Base-by-base conservation (phyloP, 164 flowering plant species). In the Stephania japonica region DNA sequence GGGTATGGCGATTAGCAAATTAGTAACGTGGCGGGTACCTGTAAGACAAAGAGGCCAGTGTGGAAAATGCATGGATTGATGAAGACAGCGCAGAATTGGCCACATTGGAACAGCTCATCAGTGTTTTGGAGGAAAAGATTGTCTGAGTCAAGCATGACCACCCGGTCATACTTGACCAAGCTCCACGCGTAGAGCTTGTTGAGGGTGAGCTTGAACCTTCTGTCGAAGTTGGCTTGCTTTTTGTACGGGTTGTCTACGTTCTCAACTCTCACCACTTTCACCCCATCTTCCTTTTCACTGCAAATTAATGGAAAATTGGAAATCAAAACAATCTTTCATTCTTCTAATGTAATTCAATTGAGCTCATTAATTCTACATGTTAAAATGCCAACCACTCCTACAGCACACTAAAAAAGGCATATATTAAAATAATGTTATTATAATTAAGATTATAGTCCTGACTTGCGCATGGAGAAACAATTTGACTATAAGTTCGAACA, bases 41-140 rank as follows among this genome's bases (percentile, higher is more conserved):
- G 87, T 79, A 96, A 77, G 16, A 93, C 99, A 56, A 96, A 96
- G 73, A 96, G 95, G 64, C 99, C 99, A 1, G 98, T 96, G 70
- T 96, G 99, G 83, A 96, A 96, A 78, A 96, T 89, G 85, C 99
- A 96, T 14, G 99, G 99, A 72, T 96, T 96, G 83, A 96, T 96
- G 86, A 96, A 96, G 75, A 85, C 98, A 0, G 99, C 99, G 81
- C 99, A 96, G 75, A 91, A 96, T 66, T 90, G 89, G 18, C 99
- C 99, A 73, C 99, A 96, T 62, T 90, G 97, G 83, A 96, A 96
- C 74, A 96, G 77, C 76, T 96, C 98, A 69, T 93, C 99, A 0
- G 98, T 85, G 62, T 90, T 93, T 5, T 76, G 84, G 25, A 90
- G 88, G 82, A 96, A 93, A 63, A 96, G 87, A 70, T 96, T 96